Evolutionary conservation across 139 green algal genomes (phyloP).

Genomic region (Nannochloris sp.): DNA sequence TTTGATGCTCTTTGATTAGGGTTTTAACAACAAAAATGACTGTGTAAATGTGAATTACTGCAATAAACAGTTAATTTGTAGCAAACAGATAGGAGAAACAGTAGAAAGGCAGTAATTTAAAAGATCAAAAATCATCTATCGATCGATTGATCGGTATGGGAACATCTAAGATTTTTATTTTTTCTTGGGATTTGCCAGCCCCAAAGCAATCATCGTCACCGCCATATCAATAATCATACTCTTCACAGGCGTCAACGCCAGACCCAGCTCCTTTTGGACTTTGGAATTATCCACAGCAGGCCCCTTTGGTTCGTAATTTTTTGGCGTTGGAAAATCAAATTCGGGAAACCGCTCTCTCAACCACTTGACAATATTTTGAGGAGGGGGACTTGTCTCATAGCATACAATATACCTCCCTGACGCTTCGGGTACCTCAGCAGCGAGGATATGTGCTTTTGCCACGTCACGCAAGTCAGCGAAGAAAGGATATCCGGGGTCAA

Average conservation of each 20-base stretch:
- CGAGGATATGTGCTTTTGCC: conserved; percentile 36
- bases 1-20: not conserved
- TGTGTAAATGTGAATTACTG: not conserved
- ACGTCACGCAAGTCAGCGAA: conserved; percentile 46
- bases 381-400: conserved; percentile 1
- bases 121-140: too few species aligned
- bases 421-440: conserved; percentile 21
- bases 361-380: not conserved
- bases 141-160: too few species aligned
- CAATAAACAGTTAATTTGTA: too few species aligned
- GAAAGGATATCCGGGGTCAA: conserved; percentile 6
- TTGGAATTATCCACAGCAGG: conserved; percentile 23
- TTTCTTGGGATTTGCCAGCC: too few species aligned
- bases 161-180: too few species aligned
- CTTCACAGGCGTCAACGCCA: conserved; percentile 18
- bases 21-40: conserved; percentile 1
- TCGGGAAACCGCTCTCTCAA: conserved; percentile 34
- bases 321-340: conserved; percentile 1
- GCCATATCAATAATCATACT: conserved; percentile 42
- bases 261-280: conserved; percentile 25
- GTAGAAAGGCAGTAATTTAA: too few species aligned
- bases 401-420: conserved; percentile 43
- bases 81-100: too few species aligned
- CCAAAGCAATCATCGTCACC: conserved; percentile 23
- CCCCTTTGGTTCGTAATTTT: not conserved